Percentiles rank a stretch among this genome's conserved stretches.
Conservation (phyloP, 78 protist species). For the Planoprotostelium fungivorum region DNA sequence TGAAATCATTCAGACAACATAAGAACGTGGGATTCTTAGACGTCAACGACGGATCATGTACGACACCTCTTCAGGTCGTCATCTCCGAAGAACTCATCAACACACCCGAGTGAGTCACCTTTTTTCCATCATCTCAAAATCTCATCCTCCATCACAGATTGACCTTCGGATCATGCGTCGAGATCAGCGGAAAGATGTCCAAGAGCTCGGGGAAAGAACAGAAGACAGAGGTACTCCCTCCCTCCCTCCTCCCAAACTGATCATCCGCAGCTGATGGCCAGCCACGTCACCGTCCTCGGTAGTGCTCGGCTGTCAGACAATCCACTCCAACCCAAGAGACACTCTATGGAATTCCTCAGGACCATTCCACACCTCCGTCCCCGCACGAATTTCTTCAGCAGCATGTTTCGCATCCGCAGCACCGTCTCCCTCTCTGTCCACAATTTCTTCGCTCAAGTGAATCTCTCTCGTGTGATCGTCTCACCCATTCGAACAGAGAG, state of each 20-base stretch:
- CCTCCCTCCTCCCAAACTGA: not conserved
- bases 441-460: not conserved
- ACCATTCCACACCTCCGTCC: slow-evolving; percentile 78
- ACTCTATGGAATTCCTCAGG: slow-evolving; percentile 83
- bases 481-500: not conserved
- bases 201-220: slow-evolving; percentile 23
- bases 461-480: too few species aligned
- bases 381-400: slow-evolving; percentile 67
- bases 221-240: slow-evolving; percentile 1
- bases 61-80: slow-evolving; percentile 34
- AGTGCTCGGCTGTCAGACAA: slow-evolving; percentile 11
- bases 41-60: slow-evolving; percentile 24
- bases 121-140: not conserved
- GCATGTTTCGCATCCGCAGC: slow-evolving; percentile 66
- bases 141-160: not conserved
- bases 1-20: slow-evolving; percentile 16
- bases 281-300: slow-evolving; percentile 4
- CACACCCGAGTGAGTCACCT: not conserved
- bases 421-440: not conserved
- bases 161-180: slow-evolving; percentile 25
- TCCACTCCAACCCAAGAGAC: slow-evolving; percentile 87
- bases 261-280: not conserved
- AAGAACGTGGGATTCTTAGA: slow-evolving; percentile 32
- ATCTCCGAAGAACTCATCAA: slow-evolving; percentile 9
- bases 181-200: slow-evolving; percentile 3